Evolutionary conservation across 192 early-diverging fungal genomes (phyloP), one percentile per base, ranked within the genome.

Genomic region (Coemansia sp.): DNA sequence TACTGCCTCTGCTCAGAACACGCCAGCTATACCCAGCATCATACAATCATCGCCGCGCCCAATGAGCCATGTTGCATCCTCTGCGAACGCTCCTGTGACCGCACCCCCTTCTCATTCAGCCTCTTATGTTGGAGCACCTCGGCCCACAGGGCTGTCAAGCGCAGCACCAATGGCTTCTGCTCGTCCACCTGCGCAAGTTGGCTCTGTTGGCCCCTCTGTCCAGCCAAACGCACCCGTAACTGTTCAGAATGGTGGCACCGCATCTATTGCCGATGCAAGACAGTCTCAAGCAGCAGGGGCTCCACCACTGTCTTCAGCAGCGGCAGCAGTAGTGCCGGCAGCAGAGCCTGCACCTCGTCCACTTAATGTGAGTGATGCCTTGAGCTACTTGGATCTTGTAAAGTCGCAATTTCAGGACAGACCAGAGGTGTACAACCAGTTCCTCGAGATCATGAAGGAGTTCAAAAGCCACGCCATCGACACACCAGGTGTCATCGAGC

Each of bases 401-500:
- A 96, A 97, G 73, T 87, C 90, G 43, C 92, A 93, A 69, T 99
- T 99, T 70, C 86, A 89, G 45, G 91, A 95, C 66, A 89, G 94
- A 8, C 95, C 96, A 3, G 95, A 97, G 59, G 95, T 98, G 5
- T 99, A 99, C 84, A 98, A 97, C 74, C 87, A 90, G 61, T 99
- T 99, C 79, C 66, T 99, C 75, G 97, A 98, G 76, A 98, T 98
- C 41, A 99, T 99, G 98, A 98, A 98, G 86, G 98, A 99, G 75
- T 99, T 99, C 73, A 98, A 98, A 81, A 92, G 93, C 70, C 95
- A 97, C 74, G 87, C 81, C 4, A 95, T 99, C 64, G 95, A 98
- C 68, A 99, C 98, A 2, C 96, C 96, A 1, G 96, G 94, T 32
- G 98, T 99, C 7, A 99, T 99, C 80, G 89, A 93, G 20, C 92